Evolutionary conservation across 441 rosid genomes (phyloP).

Genomic region (Populus hybrid): DNA sequence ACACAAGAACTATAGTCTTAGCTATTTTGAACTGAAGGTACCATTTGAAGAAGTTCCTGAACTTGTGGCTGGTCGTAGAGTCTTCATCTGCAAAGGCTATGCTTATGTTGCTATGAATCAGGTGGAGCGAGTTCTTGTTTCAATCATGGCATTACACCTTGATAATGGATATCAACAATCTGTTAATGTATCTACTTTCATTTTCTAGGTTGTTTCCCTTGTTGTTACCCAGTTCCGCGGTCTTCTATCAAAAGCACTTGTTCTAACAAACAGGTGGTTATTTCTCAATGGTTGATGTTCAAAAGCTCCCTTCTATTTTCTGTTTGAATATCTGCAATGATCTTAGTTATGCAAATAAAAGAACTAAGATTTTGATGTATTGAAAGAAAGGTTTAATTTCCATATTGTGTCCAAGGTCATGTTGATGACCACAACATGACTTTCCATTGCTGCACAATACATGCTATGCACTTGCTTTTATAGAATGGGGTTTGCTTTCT

Average conservation of each 20-base stretch:
- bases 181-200: slow-evolving; percentile 55
- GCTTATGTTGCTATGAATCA: slow-evolving; percentile 58
- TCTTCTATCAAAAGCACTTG: slow-evolving; percentile 74
- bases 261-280: slow-evolving; percentile 74
- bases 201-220: slow-evolving; percentile 42
- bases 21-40: slow-evolving; percentile 49
- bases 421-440: background rate
- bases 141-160: background rate
- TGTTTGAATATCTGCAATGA: slow-evolving; percentile 20
- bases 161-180: background rate
- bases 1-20: background rate
- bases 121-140: slow-evolving; percentile 9
- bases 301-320: slow-evolving; percentile 4
- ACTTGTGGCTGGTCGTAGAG: slow-evolving; percentile 81
- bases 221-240: slow-evolving; percentile 80
- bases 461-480: background rate
- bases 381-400: background rate
- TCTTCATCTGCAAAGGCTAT: slow-evolving; percentile 61
- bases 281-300: slow-evolving; percentile 13
- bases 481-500: background rate
- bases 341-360: slow-evolving; percentile 4
- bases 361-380: background rate
- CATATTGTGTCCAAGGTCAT: background rate
- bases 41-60: slow-evolving; percentile 98
- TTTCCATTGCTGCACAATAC: background rate